Percentiles rank a stretch among this genome's conserved stretches.
These are phyloP conservation scores for Rhodotorula kratochvilovae DNA, from an alignment of 768 basidiomycete species.

Conservation along the genomic window DNA sequence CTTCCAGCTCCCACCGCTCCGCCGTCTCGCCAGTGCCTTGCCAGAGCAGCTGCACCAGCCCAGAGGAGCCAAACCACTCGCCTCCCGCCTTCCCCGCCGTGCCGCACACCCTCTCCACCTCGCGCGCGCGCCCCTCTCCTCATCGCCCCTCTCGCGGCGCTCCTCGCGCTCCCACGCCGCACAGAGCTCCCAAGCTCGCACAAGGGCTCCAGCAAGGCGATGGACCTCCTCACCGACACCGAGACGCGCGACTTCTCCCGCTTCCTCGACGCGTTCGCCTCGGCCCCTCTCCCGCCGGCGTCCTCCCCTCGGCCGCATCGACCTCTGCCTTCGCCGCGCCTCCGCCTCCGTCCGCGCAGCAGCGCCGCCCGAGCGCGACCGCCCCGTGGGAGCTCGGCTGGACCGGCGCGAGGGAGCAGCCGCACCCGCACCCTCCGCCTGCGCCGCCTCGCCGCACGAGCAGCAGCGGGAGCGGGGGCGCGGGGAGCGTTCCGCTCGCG, in stretches of 20 bases:
- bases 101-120: no score
- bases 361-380: not conserved
- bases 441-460: not conserved
- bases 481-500: not conserved
- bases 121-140: no score
- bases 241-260: constrained; percentile 14
- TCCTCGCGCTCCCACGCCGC: not conserved
- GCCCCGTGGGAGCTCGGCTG: not conserved
- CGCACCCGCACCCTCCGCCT: not conserved
- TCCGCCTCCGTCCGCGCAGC: no score
- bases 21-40: no score
- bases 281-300: not conserved
- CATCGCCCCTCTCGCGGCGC: not conserved
- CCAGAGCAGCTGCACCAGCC: no score
- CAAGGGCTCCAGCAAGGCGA: not conserved
- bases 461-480: not conserved
- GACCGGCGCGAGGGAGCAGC: not conserved
- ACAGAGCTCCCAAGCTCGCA: not conserved
- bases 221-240: constrained; percentile 22
- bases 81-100: no score
- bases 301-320: not conserved
- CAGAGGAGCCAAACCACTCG: no score
- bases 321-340: no score
- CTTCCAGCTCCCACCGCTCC: no score
- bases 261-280: constrained; percentile 25